phyloP scores from a whole-genome alignment of 257 asterid species.

The Anisodus tanguticus region DNA sequence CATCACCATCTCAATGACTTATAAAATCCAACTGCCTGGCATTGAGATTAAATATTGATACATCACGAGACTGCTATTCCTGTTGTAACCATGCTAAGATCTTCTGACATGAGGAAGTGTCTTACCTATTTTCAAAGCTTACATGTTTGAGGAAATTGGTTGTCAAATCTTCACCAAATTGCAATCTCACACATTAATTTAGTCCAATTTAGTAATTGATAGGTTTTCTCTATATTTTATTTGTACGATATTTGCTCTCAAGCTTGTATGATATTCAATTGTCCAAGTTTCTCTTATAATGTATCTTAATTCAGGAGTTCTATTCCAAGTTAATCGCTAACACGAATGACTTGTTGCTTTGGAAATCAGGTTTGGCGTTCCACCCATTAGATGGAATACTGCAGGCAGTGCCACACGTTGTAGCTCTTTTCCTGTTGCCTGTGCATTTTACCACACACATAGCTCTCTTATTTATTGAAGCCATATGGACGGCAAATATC shows the following conservation, averaged over 20 bases:
- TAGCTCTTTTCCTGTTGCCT: constrained; percentile 83
- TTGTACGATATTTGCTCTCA: not conserved
- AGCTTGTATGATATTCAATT: not conserved
- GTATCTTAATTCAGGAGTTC: not conserved
- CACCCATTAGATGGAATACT: constrained; percentile 94
- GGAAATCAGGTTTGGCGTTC: constrained; percentile 78
- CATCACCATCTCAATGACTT: not conserved
- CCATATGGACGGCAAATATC: constrained; percentile 91
- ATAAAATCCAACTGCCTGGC: not conserved
- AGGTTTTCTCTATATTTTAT: not conserved
- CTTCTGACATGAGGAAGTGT: not conserved
- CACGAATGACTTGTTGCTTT: constrained; percentile 14
- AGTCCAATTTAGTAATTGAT: not conserved
- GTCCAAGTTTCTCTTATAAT: not conserved
- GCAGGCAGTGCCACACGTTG: constrained; percentile 84
- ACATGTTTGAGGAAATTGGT: not conserved
- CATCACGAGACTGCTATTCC: not conserved
- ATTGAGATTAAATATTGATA: not conserved
- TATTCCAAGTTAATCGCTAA: not conserved
- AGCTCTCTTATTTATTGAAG: constrained; percentile 77
- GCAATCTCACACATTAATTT: not conserved
- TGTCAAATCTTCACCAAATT: not conserved
- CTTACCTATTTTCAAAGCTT: not conserved
- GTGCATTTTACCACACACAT: constrained; percentile 77
- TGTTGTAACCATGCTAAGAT: not conserved